Evolutionary conservation across 305 asterid genomes (phyloP).

Genomic region (Striga hermonthica): DNA sequence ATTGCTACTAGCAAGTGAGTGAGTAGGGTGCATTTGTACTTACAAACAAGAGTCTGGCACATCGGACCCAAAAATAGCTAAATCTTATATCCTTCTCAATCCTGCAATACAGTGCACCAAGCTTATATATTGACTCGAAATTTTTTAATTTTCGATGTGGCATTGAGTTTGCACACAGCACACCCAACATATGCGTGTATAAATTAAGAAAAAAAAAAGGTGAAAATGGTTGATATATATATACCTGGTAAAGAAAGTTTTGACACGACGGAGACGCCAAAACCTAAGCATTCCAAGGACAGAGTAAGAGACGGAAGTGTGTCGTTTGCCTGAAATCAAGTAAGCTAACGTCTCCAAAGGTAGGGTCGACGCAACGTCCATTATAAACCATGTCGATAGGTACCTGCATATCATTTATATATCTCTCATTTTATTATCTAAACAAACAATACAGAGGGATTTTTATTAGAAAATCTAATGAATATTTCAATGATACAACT

Average conservation of each 20-base stretch:
- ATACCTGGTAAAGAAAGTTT: conserved; percentile 73
- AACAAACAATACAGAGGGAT: not conserved
- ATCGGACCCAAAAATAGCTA: conserved; percentile 90
- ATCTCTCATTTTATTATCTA: not conserved
- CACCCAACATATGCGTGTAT: no score
- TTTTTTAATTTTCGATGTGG: no score
- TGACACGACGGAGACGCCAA: conserved; percentile 89
- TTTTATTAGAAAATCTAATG: not conserved
- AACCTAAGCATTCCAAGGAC: conserved; percentile 76
- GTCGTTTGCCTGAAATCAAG: conserved; percentile 65
- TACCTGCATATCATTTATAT: conserved; percentile 46
- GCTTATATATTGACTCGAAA: no score
- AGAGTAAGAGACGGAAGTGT: conserved; percentile 55
- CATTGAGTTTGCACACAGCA: no score
- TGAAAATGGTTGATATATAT: not conserved
- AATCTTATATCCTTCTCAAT: conserved; percentile 91
- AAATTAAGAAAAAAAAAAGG: not conserved
- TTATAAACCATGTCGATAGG: conserved; percentile 78
- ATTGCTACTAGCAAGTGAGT: no score
- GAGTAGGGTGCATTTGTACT: conserved; percentile 42
- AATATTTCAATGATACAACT: no score
- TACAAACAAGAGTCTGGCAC: conserved; percentile 81
- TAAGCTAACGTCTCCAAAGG: conserved; percentile 68
- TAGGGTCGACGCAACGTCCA: conserved; percentile 88
- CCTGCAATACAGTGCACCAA: conserved; percentile 41